Evolutionary conservation across 768 basidiomycete species (phyloP), one percentile per base, ranked within the genome.

Genomic region (Amanita pallidorosea): DNA sequence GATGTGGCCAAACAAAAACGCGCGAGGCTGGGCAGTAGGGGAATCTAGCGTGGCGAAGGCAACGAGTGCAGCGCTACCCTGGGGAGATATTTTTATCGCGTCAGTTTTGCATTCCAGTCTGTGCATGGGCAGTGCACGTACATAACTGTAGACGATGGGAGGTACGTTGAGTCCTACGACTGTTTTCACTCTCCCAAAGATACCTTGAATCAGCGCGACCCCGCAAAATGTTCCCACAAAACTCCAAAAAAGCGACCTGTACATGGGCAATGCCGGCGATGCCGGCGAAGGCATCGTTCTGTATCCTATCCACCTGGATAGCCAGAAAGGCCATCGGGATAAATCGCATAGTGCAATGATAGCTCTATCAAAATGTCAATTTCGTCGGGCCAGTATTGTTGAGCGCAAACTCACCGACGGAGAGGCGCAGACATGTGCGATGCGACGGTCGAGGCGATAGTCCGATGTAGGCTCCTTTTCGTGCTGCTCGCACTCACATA

Each of bases 41-140:
- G 69, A 66, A 23, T 80, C 76, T 46, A 79, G 67, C 2, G 71
- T 67, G 20, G 74, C 77, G 51, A 77, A 80, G 23, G 47, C 36
- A 29, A 76, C 69, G 41, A 80, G 65, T 8, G 77, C 77, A 9
- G 73, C 73, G 20, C 76, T 76, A 25, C 75, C 78, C 79, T 80
- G 57, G 47, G 47, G 35, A 48, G 47, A n/a, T n/a, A 22, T 31
- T 31, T 45, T 46, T 11, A 17, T 20, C 33, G 29, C 29, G 31
- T 34, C 7, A 46, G 17, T 8, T 11, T 33, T 11, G 18, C 20
- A 18, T 46, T 20, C 13, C 45, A 5, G 25, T 46, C 31, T 12
- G 31, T 15, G 15, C 6, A 34, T 48, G 31, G 22, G 36, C 47
- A 38, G 8, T 38, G 31, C 42, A 65, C 75, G 54, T 54, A 76